These are phyloP conservation scores for Coix lacrymajobi DNA, from an alignment of 176 grass and related monocot species.

Conservation along the genomic window DNA sequence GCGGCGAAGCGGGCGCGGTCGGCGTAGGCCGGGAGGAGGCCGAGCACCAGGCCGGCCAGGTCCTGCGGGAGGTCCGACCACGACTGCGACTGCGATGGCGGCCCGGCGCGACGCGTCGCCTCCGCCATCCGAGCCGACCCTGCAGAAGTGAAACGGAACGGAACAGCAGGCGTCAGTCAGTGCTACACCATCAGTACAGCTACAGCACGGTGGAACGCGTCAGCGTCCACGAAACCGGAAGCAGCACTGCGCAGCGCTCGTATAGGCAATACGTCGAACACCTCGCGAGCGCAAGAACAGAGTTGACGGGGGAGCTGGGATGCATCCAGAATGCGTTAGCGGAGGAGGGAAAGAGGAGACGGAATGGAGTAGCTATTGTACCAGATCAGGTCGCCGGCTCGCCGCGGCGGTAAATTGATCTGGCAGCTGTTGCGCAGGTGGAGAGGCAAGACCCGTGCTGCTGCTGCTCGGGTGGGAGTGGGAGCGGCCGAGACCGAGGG, in stretches of 20 bases:
- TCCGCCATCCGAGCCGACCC: not conserved
- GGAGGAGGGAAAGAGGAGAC: too few species aligned
- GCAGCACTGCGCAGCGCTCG: not conserved
- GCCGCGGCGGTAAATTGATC: too few species aligned
- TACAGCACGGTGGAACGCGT: not conserved
- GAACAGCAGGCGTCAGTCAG: not conserved
- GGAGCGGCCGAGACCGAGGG: too few species aligned
- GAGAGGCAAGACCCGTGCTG: too few species aligned
- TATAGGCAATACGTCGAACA: not conserved
- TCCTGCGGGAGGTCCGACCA: constrained; percentile 19
- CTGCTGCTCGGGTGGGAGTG: too few species aligned
- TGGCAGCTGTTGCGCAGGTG: too few species aligned
- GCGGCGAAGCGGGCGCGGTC: constrained; percentile 8
- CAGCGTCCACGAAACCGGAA: not conserved
- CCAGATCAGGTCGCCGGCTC: too few species aligned
- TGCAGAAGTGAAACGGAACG: not conserved
- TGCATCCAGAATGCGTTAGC: too few species aligned
- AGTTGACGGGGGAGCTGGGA: too few species aligned
- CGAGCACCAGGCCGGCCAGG: constrained; percentile 2
- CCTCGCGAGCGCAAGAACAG: not conserved
- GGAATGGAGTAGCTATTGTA: too few species aligned
- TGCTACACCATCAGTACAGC: not conserved
- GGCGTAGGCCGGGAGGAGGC: not conserved
- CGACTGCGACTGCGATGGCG: not conserved
- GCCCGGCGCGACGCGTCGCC: not conserved